Conservation (phyloP, 345 rosid genomes). For the Sonneratia caseolaris region DNA sequence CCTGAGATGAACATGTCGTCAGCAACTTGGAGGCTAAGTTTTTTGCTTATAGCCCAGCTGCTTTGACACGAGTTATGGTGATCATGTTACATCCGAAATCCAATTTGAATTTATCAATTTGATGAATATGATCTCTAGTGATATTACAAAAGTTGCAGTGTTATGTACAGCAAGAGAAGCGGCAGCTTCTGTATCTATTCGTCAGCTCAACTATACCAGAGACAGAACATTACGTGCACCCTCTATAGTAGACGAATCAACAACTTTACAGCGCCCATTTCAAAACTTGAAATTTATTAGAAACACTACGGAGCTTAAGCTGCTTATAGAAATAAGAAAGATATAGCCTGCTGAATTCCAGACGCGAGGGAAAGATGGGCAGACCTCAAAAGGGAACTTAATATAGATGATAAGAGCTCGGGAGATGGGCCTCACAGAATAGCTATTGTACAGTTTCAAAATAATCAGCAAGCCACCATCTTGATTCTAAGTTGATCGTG, state of each 20-base stretch:
- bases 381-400: too few species aligned
- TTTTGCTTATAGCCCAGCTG: neutral
- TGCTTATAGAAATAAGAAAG: neutral
- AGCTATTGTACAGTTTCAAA: too few species aligned
- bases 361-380: neutral
- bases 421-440: too few species aligned
- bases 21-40: neutral
- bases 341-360: neutral
- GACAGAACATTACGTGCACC: neutral
- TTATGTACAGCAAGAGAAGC: too few species aligned
- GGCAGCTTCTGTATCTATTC: too few species aligned
- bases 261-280: neutral
- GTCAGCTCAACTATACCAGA: too few species aligned
- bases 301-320: neutral
- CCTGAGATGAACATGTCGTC: too few species aligned
- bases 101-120: neutral
- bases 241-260: neutral
- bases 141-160: too few species aligned
- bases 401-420: too few species aligned
- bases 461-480: too few species aligned
- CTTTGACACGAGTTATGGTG: neutral
- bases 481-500: too few species aligned
- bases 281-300: neutral
- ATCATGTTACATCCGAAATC: neutral
- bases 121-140: neutral